Conservation (phyloP, 371 early-diverging fungal species). For the Vairimorpha apis region DNA sequence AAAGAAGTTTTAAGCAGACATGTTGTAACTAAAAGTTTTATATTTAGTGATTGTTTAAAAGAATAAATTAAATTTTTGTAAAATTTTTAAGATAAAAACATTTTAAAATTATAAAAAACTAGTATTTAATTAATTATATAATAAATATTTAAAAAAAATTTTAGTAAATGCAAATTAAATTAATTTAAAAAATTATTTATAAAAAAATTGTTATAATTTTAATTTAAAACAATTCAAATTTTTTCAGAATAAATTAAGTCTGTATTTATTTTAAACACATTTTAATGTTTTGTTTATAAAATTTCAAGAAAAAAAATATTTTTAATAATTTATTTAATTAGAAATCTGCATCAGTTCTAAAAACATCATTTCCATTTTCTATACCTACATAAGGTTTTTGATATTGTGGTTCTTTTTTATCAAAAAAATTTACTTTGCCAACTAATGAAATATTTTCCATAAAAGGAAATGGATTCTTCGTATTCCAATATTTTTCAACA, state of each 20-base stretch:
- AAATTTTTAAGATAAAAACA: no score
- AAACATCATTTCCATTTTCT: conserved; percentile 35
- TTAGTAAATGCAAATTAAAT: no score
- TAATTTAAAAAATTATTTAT: no score
- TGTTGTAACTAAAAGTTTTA: conserved; percentile 95
- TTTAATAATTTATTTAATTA: conserved; percentile 39
- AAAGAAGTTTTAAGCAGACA: conserved; percentile 85
- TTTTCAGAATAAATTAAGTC: no score
- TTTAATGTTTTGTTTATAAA: not conserved
- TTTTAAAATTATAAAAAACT: no score
- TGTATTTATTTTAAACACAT: no score
- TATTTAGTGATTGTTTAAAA: conserved; percentile 71
- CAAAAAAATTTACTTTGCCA: conserved; percentile 99
- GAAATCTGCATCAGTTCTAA: conserved; percentile 59
- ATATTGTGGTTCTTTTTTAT: conserved; percentile 95
- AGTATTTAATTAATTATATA: no score
- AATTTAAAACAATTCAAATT: no score
- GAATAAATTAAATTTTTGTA: no score
- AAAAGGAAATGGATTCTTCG: conserved; percentile 93
- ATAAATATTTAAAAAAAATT: no score
- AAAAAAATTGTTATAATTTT: no score
- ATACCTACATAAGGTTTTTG: conserved; percentile 72
- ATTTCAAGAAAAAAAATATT: not conserved
- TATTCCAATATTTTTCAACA: conserved; percentile 74
- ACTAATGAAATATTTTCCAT: conserved; percentile 93